phyloP scores from a whole-genome alignment of 2,329 filamentous ascomycete species.

The Neofusicoccum umdonicola region DNA sequence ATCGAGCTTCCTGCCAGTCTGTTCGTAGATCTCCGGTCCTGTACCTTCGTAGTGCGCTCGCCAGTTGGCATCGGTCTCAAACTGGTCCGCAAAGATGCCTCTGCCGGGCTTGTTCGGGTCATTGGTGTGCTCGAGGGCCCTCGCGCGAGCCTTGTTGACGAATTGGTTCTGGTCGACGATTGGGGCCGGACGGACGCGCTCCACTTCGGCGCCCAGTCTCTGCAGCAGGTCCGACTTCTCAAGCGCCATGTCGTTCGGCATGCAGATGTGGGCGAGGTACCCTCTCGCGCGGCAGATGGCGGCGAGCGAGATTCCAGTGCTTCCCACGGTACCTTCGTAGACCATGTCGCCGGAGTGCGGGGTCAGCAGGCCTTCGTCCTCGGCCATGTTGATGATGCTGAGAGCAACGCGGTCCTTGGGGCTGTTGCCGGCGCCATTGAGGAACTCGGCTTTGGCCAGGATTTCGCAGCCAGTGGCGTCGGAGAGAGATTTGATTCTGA shows the following conservation, averaged over 20 bases:
- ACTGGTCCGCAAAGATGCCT: conserved; percentile 95
- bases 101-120: conserved; percentile 59
- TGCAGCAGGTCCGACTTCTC: conserved; percentile 89
- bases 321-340: conserved; percentile 96
- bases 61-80: conserved; percentile 89
- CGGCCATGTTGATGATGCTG: conserved; percentile 79
- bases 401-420: conserved; percentile 95
- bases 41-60: conserved; percentile 77
- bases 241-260: conserved; percentile 85
- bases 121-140: conserved; percentile 71
- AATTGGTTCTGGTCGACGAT: conserved; percentile 94
- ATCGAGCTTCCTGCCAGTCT: conserved; percentile 72
- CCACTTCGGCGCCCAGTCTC: conserved; percentile 88
- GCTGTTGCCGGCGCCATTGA: conserved; percentile 90
- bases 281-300: conserved; percentile 83
- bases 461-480: conserved; percentile 85
- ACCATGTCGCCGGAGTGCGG: conserved; percentile 88
- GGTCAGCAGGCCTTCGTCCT: conserved; percentile 70
- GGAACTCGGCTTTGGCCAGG: conserved; percentile 90
- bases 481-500: conserved; percentile 81
- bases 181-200: conserved; percentile 83
- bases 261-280: conserved; percentile 94
- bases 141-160: conserved; percentile 81
- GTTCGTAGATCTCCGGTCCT: conserved; percentile 82
- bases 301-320: conserved; percentile 83